Base-by-base conservation (phyloP, 2,329 filamentous ascomycete genomes). In the Samsoniella hepiali region DNA sequence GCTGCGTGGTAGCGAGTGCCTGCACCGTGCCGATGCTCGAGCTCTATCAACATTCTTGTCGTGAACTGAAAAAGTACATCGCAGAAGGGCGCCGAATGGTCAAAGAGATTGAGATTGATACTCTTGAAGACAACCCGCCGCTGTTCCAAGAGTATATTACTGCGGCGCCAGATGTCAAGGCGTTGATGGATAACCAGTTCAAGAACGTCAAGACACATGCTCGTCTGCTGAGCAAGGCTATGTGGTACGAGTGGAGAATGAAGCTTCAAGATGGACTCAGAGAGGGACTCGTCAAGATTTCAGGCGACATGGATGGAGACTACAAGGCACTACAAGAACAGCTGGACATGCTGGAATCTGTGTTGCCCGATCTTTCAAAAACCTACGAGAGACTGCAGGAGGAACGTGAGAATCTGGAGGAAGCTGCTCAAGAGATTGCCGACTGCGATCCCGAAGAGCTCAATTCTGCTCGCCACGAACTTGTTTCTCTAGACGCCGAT, bases 181-280 rank as follows among this genome's bases (percentile, higher is more conserved):
- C 86, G 3, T 82, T 96, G 59, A 96, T 99, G 88, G 94, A 99
- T 77, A 95, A 91, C 68, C 93, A 98, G 73, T 95, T 99, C 81
- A 95, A 96, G 75, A 97, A 98, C 71, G 90, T 97, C 75, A 98
- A 97, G 79, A 93, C 92, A 0, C 91, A 96, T 74, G 92, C 94
- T 17, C 86, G 95, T 32, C 82, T 97, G 15, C 81, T 93, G 58
- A 97, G 94, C 78, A 97, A 97, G 73, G 92, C 91, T 63, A 93
- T 95, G 81, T 99, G 95, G 95, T 99, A 99, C 74, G 90, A 94
- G 71, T 99, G 95, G 95, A 89, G 95, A 47, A 94, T 91, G 82
- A 94, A 95, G 70, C 83, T 98, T 31, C 88, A 93, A 63, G 78
- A 88, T 67, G 90, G 91, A 22, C 82, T 99, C 44, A 93, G 90